phyloP scores from a whole-genome alignment of 192 early-diverging fungal genomes.

The Dissophora ornata region DNA sequence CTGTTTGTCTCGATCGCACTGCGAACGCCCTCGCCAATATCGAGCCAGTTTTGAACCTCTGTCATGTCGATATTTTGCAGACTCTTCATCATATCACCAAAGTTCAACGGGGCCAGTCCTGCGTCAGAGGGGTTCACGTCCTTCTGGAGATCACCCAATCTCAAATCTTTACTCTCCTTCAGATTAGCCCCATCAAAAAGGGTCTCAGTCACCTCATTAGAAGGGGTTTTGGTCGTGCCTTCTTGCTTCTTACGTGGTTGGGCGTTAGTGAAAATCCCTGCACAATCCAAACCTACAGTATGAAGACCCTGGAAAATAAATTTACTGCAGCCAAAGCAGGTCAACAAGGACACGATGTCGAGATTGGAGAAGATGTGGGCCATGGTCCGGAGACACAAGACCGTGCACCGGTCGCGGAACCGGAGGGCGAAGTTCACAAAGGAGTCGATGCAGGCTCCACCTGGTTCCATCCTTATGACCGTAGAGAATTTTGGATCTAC shows the following conservation, averaged over 20 bases:
- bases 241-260: neutral
- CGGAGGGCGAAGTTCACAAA: slow-evolving; percentile 42
- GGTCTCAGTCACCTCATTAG: no score
- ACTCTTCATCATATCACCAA: slow-evolving; percentile 6
- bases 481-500: neutral
- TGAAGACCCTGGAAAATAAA: slow-evolving; percentile 17
- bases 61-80: slow-evolving; percentile 5
- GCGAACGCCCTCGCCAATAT: slow-evolving; percentile 4
- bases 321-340: slow-evolving; percentile 33
- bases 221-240: no score
- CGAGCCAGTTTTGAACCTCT: slow-evolving; percentile 28
- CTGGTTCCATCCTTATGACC: neutral
- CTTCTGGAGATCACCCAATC: neutral
- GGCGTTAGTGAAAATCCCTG: slow-evolving; percentile 4
- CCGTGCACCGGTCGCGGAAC: slow-evolving; percentile 24
- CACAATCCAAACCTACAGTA: slow-evolving; percentile 22
- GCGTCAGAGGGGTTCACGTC: slow-evolving; percentile 17
- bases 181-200: no score
- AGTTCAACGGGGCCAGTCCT: slow-evolving; percentile 1
- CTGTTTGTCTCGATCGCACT: neutral
- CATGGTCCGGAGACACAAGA: slow-evolving; percentile 26
- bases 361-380: slow-evolving; percentile 6
- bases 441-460: slow-evolving; percentile 32
- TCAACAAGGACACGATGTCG: neutral
- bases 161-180: no score